Evolutionary conservation across 768 basidiomycete species (phyloP).

Genomic region (Tricholoma terreum): DNA sequence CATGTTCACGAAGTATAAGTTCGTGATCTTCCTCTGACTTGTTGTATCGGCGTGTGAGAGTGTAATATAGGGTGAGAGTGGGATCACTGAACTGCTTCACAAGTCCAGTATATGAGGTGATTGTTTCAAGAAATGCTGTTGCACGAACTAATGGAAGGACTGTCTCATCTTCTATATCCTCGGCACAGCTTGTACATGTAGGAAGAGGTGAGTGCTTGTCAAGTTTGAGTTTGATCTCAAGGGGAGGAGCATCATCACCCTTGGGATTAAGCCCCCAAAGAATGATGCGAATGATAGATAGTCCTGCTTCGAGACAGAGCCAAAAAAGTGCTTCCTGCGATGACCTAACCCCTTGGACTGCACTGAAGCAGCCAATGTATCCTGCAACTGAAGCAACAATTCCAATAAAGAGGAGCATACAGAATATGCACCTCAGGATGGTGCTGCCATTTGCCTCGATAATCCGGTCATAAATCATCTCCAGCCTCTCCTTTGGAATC

Average conservation of each 20-base stretch:
- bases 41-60: background rate
- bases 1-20: background rate
- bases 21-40: background rate
- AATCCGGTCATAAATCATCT: background rate
- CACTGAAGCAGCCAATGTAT: constrained; percentile 17
- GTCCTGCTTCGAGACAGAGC: constrained; percentile 11
- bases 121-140: constrained; percentile 6
- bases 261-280: constrained; percentile 14
- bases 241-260: background rate
- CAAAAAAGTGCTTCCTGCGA: constrained; percentile 7
- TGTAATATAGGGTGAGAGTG: constrained; percentile 7
- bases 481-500: background rate
- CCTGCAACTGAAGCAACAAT: constrained; percentile 6
- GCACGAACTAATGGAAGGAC: constrained; percentile 4
- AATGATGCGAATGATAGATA: constrained; percentile 9
- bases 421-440: background rate
- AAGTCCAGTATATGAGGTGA: constrained; percentile 9
- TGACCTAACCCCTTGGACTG: constrained; percentile 4
- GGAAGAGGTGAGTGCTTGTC: background rate
- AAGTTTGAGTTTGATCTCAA: background rate
- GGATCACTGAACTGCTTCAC: constrained; percentile 6
- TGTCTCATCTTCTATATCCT: background rate
- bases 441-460: background rate
- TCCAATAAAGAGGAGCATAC: constrained; percentile 4
- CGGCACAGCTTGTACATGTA: background rate